These are phyloP conservation scores for Sorghum bicolor DNA, from an alignment of 176 grass and related monocot genomes.

Conservation along the genomic window Sorghum_bicolor_NCBIv3 NC_012871.2:74945001-74945500, in stretches of 20 bases:
- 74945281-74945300: background rate
- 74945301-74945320: background rate
- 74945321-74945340: background rate
- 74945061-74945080: background rate
- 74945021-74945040: background rate
- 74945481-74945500: background rate
- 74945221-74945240: conserved; percentile 41
- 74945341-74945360: background rate
- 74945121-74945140: background rate
- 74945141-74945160: conserved; percentile 80
- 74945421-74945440: background rate
- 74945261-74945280: background rate
- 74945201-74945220: conserved; percentile 79
- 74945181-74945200: conserved; percentile 89
- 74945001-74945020: background rate
- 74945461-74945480: background rate
- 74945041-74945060: background rate
- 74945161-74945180: conserved; percentile 90
- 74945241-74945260: background rate
- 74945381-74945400: background rate
- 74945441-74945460: background rate
- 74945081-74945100: background rate
- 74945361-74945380: background rate
- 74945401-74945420: background rate
- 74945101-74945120: background rate